Base-by-base conservation (phyloP, 768 basidiomycete genomes). In the Gloeopeniophorella convolvens region DNA sequence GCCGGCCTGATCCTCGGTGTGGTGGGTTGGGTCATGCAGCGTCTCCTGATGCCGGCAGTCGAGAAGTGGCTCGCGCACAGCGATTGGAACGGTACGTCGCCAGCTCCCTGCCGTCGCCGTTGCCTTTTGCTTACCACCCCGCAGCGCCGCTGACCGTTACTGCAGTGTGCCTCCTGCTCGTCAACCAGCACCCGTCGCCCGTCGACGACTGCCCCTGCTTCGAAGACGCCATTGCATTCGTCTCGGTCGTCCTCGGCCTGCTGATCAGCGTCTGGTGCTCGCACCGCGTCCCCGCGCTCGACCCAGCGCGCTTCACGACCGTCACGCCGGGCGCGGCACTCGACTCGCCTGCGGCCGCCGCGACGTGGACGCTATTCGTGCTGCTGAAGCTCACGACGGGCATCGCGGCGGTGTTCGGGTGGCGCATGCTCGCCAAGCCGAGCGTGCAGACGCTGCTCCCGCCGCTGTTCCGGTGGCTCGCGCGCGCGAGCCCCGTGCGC, bases 201-300 rank as follows among this genome's bases (percentile, higher is more conserved):
- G 88, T 95, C 8, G 94, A 98, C 50, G 91, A 95, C 60, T 97
- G 95, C 58, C 95, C 95, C 2, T 97, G 95, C 67, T 99, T 96
- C 66, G 95, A 96, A 63, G 95, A 98, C 61, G 90, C 94, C 3
- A 94, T 97, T 43, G 92, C 95, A 0, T 85, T 93, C 56, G 69
- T 87, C n/a, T 83, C 88, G 21, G 92, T 92, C 34, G 73, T 89
- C 15, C 71, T 86, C 30, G 95, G 95, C n/a, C 70, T 74, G 16
- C 68, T 78, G 20, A 63, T 92, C 0, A 80, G 79, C 0, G 72
- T 77, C 36, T 96, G 93, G 92, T 72, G 66, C 24, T 72, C 72
- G 61, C 58, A 48, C 10, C 73, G 72, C 32, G 65, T 66, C 34
- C 55, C 55, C 6, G 75, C 71, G n/a, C 62, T 72, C 48, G 61